These are phyloP conservation scores for Triangularia verruculosa DNA, from an alignment of 2,329 filamentous ascomycete species.

Conservation along the genomic window DNA sequence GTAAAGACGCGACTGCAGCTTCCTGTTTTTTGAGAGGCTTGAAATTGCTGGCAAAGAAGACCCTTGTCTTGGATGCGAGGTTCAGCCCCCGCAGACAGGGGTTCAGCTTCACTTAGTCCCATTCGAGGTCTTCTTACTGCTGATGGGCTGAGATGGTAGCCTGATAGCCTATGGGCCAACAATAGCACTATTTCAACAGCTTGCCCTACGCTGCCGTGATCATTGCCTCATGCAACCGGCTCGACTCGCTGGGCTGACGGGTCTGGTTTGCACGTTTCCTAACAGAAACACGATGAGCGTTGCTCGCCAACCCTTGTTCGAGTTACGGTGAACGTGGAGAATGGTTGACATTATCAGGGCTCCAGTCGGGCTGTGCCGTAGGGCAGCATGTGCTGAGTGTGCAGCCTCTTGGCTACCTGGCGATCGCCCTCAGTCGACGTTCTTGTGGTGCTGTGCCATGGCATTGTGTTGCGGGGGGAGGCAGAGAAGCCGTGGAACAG, in stretches of 20 bases:
- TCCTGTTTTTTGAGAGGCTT: not conserved
- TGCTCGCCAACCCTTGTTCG: not conserved
- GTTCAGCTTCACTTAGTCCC: not conserved
- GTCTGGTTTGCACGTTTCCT: not conserved
- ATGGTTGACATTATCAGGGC: not conserved
- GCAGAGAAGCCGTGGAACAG: not conserved
- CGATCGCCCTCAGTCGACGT: not conserved
- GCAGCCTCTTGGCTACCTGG: conserved; percentile 2
- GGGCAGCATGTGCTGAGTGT: conserved; percentile 4
- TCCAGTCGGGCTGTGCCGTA: conserved; percentile 4
- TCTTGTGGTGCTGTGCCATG: not conserved
- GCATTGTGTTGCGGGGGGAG: not conserved
- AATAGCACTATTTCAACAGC: not conserved
- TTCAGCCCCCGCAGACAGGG: conserved; percentile 2
- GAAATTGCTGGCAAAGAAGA: not conserved
- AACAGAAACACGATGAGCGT: not conserved
- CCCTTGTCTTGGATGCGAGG: not conserved
- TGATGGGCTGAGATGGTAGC: conserved; percentile 1
- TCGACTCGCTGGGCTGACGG: not conserved
- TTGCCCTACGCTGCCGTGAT: not conserved
- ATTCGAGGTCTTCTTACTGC: not conserved
- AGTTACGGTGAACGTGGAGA: not conserved
- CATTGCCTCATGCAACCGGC: not conserved
- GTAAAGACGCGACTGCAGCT: not conserved
- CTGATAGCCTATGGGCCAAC: not conserved